Percentiles rank a stretch among this genome's conserved stretches.
phyloP scores from a whole-genome alignment of 2,329 filamentous ascomycete genomes.

The Alternaria longipes region DNA sequence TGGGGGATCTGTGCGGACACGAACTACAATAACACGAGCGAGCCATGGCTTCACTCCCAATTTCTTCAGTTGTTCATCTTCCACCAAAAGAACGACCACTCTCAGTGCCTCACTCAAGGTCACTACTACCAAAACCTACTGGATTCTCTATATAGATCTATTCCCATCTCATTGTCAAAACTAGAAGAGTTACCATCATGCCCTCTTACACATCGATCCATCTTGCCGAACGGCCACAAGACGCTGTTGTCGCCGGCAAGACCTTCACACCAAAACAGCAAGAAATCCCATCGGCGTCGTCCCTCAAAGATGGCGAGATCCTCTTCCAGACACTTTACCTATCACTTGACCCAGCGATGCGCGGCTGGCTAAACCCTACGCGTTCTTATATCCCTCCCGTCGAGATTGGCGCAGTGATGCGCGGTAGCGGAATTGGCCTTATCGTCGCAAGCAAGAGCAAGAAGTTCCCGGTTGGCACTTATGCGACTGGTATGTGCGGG shows the following conservation, averaged over 20 bases:
- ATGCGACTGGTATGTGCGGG: constrained; percentile 64
- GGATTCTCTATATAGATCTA: not conserved
- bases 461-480: constrained; percentile 65
- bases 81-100: not conserved
- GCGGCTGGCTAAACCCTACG: constrained; percentile 69
- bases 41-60: not conserved
- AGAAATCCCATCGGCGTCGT: constrained; percentile 56
- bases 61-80: not conserved
- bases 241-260: constrained; percentile 68
- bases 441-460: constrained; percentile 68
- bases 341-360: constrained; percentile 79
- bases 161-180: not conserved
- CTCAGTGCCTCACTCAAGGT: not conserved
- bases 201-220: constrained; percentile 60
- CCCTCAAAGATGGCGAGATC: constrained; percentile 71
- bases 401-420: constrained; percentile 73
- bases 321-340: constrained; percentile 69
- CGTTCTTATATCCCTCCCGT: constrained; percentile 75
- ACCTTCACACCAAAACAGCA: constrained; percentile 68
- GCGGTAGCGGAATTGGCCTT: constrained; percentile 67
- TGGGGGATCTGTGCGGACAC: constrained; percentile 28
- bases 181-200: constrained; percentile 27
- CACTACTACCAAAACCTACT: not conserved
- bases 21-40: constrained; percentile 7
- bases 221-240: constrained; percentile 70